Evolutionary conservation across 768 basidiomycete species (phyloP), one percentile per base, ranked within the genome.

Genomic region (Boletus pseudopeckii): DNA sequence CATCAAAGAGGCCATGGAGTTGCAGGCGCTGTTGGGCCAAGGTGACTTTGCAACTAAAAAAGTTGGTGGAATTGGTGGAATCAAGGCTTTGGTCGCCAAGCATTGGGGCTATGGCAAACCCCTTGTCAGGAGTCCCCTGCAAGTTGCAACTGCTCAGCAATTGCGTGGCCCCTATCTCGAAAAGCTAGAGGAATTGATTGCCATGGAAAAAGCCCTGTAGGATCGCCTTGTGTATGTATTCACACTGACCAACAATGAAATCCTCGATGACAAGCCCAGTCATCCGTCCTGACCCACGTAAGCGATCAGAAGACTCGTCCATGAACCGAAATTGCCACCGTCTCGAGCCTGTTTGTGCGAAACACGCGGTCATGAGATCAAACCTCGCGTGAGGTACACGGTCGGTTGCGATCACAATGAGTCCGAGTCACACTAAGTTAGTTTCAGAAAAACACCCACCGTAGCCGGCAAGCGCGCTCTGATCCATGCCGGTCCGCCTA

Each of bases 21-120:
- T 86, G 0, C 87, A 88, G 62, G 80, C 75, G 2, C 70, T 81
- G 54, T 71, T 89, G 26, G 81, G 80, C 0, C 85, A 86, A 58
- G 82, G 79, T 4, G 87, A 90, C 63, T 85, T 82, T 79, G 83
- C 84, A 15, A 68, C 76, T 22, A 75, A 77, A 28, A 83, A 81
- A 63, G 68, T 85, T 15, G 85, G 87, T 14, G 85, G 85, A 2
- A 83, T 89, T 41, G 79, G 80, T 4, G 86, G 83, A 5, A 74
- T 87, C 62, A 88, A 89, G 69, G 77, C 80, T 3, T 70, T 87
- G 38, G 74, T 86, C n/a, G 68, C 77, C 30, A 77, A 76, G 62
- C 74, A 82, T 56, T 88, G 86, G 68, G 84, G 79, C 5, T 88
- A 88, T 56, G 88, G 88, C 26, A 64, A 70, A 11, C 60, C 72